Base-by-base conservation (phyloP, 306 rosid species). In the Vigna hirtella region DNA sequence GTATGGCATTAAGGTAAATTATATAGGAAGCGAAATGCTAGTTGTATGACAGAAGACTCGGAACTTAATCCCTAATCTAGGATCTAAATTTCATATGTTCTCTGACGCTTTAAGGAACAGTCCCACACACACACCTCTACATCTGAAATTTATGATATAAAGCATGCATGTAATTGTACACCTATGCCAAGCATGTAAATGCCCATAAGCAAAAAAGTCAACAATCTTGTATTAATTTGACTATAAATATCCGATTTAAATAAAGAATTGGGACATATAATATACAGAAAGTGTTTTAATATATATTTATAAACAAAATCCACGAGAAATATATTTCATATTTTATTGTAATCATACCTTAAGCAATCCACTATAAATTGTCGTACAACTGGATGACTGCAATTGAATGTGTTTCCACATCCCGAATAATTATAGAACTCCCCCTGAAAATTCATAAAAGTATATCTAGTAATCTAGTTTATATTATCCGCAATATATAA, bases 401-500 rank as follows among this genome's bases (percentile, higher is more conserved):
- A 91, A 81, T 93, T 95, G 82, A 95, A 91, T 53, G 99, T 95
- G 91, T 95, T 93, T 59, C 98, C 98, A 51, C 99, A 95, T 83
- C 99, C 99, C 18, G 99, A 95, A 77, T 95, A 95, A 81, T 95
- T 95, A 88, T 95, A 95, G 84, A 91, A 95, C 81, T 95, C 93
- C 83, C 99, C 99, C 99, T 93, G 87, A 51, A 72, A 67, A 45
- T 65, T 62, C 76, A 51, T 22, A 50, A 30, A 62, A 74, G 72
- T 55, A 36, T 63, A 10, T 62, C 2, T 15, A 62, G 20, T 62
- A 32, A 47, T 64, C 57, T 50, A 74, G 75, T 69, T 85, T 55
- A 66, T 52, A 66, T 71, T 66, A 72, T 15, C 28, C 40, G 48
- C 42, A 58, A 12, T 45, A 12, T 3, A 12, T 13, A 75, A 26